These are phyloP conservation scores for Rusavskia elegans DNA, from an alignment of 495 filamentous ascomycete genomes.

Conservation along the genomic window DNA sequence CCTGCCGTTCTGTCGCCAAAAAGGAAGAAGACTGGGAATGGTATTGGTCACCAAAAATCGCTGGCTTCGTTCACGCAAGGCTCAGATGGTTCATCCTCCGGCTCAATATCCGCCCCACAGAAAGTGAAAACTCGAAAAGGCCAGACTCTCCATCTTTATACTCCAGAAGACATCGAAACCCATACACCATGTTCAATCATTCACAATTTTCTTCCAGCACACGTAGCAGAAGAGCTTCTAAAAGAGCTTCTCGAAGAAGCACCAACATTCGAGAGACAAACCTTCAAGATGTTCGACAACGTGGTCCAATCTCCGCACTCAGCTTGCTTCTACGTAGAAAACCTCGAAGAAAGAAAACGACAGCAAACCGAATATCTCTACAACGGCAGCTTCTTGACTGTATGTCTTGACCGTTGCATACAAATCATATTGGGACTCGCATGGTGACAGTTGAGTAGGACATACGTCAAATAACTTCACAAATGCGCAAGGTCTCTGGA, in stretches of 20 bases:
- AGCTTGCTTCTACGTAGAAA: constrained; percentile 64
- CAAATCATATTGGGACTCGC: too few relatives aligned
- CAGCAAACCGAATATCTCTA: constrained; percentile 74
- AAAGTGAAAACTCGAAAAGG: constrained; percentile 55
- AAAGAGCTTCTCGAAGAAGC: constrained; percentile 63
- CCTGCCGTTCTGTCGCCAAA: constrained; percentile 14
- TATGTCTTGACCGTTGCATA: constrained; percentile 12
- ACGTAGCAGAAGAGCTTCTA: constrained; percentile 57
- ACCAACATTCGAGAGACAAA: constrained; percentile 50
- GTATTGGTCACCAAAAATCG: constrained; percentile 40
- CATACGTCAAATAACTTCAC: constrained; percentile 54
- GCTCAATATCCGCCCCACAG: background rate
- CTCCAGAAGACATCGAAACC: constrained; percentile 58
- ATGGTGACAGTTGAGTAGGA: constrained; percentile 28
- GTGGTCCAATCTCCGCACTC: constrained; percentile 72
- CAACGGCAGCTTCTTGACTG: constrained; percentile 53
- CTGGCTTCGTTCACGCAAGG: constrained; percentile 18
- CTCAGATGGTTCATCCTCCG: background rate
- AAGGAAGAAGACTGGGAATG: constrained; percentile 21
- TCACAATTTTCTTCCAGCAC: constrained; percentile 67
- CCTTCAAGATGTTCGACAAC: constrained; percentile 76
- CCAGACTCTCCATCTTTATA: constrained; percentile 64
- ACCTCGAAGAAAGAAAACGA: constrained; percentile 35
- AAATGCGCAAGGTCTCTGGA: constrained; percentile 47
- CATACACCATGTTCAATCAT: constrained; percentile 82